A percentile compares a stretch with the other conserved stretches of the same genome.
Conservation (phyloP, 2,329 filamentous ascomycete species). For the Colletotrichum sp. region DNA sequence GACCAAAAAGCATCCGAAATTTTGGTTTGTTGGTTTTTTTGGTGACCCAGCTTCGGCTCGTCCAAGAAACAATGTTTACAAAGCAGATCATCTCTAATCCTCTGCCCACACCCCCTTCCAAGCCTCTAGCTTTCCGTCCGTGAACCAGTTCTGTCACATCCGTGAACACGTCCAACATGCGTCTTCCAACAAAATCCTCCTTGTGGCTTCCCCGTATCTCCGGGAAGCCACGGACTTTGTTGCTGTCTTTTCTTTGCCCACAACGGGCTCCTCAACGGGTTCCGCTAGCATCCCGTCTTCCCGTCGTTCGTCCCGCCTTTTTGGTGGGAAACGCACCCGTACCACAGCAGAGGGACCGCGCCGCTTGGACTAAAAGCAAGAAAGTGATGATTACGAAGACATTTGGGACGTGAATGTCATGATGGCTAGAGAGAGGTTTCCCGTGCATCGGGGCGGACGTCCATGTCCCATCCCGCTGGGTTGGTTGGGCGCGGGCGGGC, state of each 20-base stretch:
- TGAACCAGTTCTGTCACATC: neutral
- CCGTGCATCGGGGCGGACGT: neutral
- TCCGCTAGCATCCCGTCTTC: constrained; percentile 18
- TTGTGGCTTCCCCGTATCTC: neutral
- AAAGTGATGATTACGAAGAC: neutral
- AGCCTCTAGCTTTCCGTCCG: neutral
- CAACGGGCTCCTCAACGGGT: constrained; percentile 12
- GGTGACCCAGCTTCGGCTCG: neutral
- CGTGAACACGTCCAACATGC: neutral
- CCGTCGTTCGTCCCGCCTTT: neutral
- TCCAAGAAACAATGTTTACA: neutral
- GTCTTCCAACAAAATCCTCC: neutral
- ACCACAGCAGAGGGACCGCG: neutral
- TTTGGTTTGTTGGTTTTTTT: neutral
- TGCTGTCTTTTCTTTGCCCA: neutral
- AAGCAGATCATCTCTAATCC: neutral
- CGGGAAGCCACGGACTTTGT: neutral
- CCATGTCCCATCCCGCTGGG: neutral
- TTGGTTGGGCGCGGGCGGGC: neutral
- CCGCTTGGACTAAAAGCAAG: neutral
- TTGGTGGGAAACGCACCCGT: neutral
- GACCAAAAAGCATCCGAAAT: neutral
- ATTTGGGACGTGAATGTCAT: neutral
- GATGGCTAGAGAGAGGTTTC: neutral
- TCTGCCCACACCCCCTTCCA: neutral